Conservation (phyloP, 2,329 filamentous ascomycete species). For the Aspergillus oerlinghausenensis region DNA sequence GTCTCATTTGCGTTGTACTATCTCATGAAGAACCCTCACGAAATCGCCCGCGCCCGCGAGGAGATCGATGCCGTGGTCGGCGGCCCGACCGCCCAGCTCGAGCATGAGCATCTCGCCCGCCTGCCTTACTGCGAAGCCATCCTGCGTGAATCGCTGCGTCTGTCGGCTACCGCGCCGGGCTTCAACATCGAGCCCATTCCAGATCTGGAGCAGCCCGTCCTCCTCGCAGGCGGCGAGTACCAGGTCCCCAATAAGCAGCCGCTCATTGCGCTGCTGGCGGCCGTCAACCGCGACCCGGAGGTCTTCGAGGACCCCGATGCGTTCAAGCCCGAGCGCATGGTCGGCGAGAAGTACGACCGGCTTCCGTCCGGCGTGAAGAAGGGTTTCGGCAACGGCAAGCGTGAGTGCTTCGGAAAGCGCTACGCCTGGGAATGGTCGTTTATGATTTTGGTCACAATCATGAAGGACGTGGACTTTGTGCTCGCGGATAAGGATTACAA, state of each 20-base stretch:
- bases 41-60: constrained; percentile 57
- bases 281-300: constrained; percentile 58
- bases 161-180: constrained; percentile 57
- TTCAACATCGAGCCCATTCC: constrained; percentile 54
- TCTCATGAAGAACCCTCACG: constrained; percentile 58
- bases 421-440: constrained; percentile 73
- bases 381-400: constrained; percentile 66
- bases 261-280: constrained; percentile 50
- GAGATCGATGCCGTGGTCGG: constrained; percentile 56
- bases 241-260: constrained; percentile 51
- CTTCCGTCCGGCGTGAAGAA: constrained; percentile 63
- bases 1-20: constrained; percentile 63
- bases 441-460: constrained; percentile 56
- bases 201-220: constrained; percentile 38
- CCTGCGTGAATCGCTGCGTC: constrained; percentile 61
- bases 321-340: constrained; percentile 69
- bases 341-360: constrained; percentile 63
- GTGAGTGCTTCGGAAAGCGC: constrained; percentile 65
- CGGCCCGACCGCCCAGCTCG: constrained; percentile 11
- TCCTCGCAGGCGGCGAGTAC: constrained; percentile 59
- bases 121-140: constrained; percentile 64
- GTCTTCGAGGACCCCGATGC: constrained; percentile 61
- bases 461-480: constrained; percentile 67
- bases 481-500: constrained; percentile 52
- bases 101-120: constrained; percentile 55